Evolutionary conservation across 129 eudicot genomes (phyloP).

Genomic region (Saposhnikovia divaricata): DNA sequence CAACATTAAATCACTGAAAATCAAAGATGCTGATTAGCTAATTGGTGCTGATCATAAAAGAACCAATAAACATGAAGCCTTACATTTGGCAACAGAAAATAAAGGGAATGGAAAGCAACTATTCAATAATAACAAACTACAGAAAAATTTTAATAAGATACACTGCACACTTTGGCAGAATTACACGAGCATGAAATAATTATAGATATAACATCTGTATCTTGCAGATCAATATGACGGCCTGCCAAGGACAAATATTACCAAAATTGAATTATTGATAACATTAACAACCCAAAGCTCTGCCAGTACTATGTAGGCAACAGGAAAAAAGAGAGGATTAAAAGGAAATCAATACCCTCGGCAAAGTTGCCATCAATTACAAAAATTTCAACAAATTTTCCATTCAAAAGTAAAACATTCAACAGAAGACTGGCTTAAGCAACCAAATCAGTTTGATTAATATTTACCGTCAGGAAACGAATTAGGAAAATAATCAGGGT

Average conservation of each 20-base stretch:
- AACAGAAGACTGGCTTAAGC: not conserved
- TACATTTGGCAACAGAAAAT: too few relatives aligned
- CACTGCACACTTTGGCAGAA: not conserved
- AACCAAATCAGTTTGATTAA: too few relatives aligned
- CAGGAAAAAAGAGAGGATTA: slow-evolving; percentile 76
- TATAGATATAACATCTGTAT: not conserved
- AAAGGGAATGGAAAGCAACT: too few relatives aligned
- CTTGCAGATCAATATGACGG: not conserved
- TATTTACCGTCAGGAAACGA: slow-evolving; percentile 21
- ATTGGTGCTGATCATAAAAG: not conserved
- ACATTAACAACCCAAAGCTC: slow-evolving; percentile 1
- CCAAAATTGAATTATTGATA: not conserved
- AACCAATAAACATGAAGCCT: not conserved
- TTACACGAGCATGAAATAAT: not conserved
- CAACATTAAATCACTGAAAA: not conserved
- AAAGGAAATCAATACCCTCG: slow-evolving; percentile 44
- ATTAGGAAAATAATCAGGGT: slow-evolving; percentile 15
- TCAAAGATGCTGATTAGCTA: not conserved
- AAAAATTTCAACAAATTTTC: too few relatives aligned
- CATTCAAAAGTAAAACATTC: not conserved
- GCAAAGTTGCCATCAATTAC: slow-evolving; percentile 45
- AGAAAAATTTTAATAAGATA: too few relatives aligned
- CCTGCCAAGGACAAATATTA: slow-evolving; percentile 19
- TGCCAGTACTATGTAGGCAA: slow-evolving; percentile 45
- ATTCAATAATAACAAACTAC: too few relatives aligned